phyloP scores from a whole-genome alignment of 1,284 basidiomycete genomes.

The Austroboletus niveus region DNA sequence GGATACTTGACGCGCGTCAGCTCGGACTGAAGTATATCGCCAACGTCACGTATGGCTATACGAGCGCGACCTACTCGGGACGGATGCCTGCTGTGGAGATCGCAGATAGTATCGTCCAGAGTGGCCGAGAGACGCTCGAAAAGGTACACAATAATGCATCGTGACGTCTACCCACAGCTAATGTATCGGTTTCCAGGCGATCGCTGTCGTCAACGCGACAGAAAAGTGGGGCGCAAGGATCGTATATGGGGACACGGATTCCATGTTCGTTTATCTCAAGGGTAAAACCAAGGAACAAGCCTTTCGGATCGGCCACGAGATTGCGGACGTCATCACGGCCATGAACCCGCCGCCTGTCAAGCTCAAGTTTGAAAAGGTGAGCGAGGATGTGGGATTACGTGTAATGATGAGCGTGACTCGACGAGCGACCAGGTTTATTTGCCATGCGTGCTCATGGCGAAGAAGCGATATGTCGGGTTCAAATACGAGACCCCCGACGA shows the following conservation, averaged over 20 bases:
- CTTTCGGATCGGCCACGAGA: slow-evolving; percentile 89
- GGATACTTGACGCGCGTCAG: slow-evolving; percentile 85
- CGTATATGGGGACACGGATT: slow-evolving; percentile 99
- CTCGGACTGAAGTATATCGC: slow-evolving; percentile 84
- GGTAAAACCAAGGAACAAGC: slow-evolving; percentile 93
- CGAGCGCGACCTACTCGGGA: slow-evolving; percentile 89
- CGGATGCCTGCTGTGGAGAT: slow-evolving; percentile 99
- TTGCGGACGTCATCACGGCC: slow-evolving; percentile 84
- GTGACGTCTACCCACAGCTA: too few relatives aligned
- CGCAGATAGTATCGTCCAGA: slow-evolving; percentile 97
- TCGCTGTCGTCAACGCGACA: slow-evolving; percentile 75
- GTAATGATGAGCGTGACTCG: background rate
- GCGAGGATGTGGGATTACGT: background rate
- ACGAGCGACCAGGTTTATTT: slow-evolving; percentile 72
- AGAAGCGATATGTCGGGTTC: slow-evolving; percentile 96
- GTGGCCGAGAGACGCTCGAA: slow-evolving; percentile 92
- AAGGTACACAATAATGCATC: slow-evolving; percentile 51
- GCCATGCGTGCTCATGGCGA: slow-evolving; percentile 90
- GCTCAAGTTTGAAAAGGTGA: slow-evolving; percentile 95
- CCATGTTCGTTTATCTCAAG: slow-evolving; percentile 84
- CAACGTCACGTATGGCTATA: slow-evolving; percentile 96
- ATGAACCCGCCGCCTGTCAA: slow-evolving; percentile 91
- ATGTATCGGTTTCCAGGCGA: slow-evolving; percentile 55
- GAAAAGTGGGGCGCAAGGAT: slow-evolving; percentile 88
- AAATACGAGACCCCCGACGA: slow-evolving; percentile 89